Conservation (phyloP, 306 rosid genomes). For the Castanopsis chinensis region DNA sequence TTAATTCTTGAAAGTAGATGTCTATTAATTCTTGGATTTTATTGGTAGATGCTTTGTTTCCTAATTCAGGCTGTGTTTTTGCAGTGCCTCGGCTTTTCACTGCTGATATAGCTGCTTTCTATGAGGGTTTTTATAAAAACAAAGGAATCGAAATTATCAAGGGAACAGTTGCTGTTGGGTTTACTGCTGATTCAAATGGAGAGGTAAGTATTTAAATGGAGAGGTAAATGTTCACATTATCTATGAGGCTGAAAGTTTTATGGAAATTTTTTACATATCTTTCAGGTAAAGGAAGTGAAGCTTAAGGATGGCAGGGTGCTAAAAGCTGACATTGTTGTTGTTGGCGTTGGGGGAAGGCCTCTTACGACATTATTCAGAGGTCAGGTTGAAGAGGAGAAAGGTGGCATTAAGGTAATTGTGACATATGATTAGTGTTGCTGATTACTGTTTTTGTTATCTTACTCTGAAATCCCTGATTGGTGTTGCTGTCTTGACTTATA, state of each 20-base stretch:
- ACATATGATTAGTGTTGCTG: background rate
- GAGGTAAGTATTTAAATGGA: conserved; percentile 68
- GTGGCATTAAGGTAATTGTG: conserved; percentile 80
- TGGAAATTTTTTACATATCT: conserved; percentile 3
- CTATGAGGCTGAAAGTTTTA: background rate
- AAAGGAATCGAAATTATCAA: conserved; percentile 82
- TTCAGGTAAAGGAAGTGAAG: conserved; percentile 88
- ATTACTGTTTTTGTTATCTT: background rate
- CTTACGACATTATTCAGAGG: conserved; percentile 77
- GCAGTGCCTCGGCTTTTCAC: conserved; percentile 99
- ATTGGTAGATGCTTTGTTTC: background rate
- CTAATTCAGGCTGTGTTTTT: conserved; percentile 20
- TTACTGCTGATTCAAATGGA: conserved; percentile 66
- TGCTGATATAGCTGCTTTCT: conserved; percentile 77
- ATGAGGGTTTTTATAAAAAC: conserved; percentile 75
- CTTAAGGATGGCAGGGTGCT: conserved; percentile 89
- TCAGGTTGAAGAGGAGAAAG: conserved; percentile 92
- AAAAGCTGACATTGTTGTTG: conserved; percentile 92
- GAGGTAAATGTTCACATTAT: conserved; percentile 46
- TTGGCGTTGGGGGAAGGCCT: conserved; percentile 95
- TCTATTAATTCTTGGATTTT: background rate
- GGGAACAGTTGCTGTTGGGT: conserved; percentile 92
- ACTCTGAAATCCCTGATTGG: background rate
- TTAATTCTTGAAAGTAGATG: background rate
- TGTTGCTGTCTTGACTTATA: background rate